phyloP scores from a whole-genome alignment of 2,329 filamentous ascomycete species.

The Colletotrichum sojae region DNA sequence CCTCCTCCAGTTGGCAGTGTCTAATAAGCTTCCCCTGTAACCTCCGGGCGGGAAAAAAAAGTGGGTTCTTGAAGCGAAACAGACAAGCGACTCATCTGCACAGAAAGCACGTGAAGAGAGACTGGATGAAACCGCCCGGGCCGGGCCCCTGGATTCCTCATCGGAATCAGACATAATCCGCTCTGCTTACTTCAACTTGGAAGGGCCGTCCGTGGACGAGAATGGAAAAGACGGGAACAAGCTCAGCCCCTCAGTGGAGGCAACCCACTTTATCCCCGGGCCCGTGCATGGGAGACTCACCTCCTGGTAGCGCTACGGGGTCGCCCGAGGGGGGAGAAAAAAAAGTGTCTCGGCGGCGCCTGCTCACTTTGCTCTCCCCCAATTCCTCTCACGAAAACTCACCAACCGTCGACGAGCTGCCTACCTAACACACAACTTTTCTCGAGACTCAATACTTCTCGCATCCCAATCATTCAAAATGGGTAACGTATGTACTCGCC shows the following conservation, averaged over 20 bases:
- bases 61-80: constrained; percentile 15
- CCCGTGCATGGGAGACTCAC: constrained; percentile 31
- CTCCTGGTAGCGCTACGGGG: constrained; percentile 30
- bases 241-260: constrained; percentile 30
- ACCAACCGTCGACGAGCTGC: background rate
- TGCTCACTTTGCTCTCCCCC: constrained; percentile 10
- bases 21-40: constrained; percentile 16
- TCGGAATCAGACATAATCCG: constrained; percentile 18
- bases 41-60: background rate
- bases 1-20: background rate
- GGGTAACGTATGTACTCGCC: constrained; percentile 42
- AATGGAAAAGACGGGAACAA: background rate
- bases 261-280: background rate
- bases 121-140: constrained; percentile 25
- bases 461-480: constrained; percentile 21
- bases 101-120: constrained; percentile 19
- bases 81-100: background rate
- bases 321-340: constrained; percentile 25
- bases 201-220: background rate
- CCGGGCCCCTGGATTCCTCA: background rate
- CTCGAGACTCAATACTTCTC: background rate
- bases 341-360: constrained; percentile 20
- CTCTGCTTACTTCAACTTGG: background rate
- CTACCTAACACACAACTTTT: background rate
- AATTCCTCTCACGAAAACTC: constrained; percentile 5